Evolutionary conservation across 129 eudicot genomes (phyloP).

Genomic region (Arctium lappa): DNA sequence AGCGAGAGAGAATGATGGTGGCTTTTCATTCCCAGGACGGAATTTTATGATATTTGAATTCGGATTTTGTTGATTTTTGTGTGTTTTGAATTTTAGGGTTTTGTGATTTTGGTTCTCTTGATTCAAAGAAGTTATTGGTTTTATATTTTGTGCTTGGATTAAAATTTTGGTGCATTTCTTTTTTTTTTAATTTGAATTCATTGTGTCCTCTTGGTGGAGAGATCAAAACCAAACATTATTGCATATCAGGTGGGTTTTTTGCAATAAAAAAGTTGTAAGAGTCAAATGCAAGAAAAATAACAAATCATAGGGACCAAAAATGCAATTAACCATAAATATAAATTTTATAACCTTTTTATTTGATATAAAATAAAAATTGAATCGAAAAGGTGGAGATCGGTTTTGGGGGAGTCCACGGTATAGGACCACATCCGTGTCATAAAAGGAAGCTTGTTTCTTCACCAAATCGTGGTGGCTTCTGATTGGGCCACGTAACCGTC

Average conservation of each 20-base stretch:
- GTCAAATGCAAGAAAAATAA: neutral
- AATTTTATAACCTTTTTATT: neutral
- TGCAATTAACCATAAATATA: neutral
- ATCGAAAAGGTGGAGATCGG: conserved; percentile 22
- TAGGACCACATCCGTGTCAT: conserved; percentile 76
- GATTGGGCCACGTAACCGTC: conserved; percentile 62
- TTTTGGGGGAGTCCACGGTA: conserved; percentile 18
- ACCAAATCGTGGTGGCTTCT: conserved; percentile 21
- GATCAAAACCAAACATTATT: neutral
- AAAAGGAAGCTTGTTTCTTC: conserved; percentile 20
- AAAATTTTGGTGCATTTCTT: neutral
- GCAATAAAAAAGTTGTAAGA: neutral
- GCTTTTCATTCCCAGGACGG: neutral
- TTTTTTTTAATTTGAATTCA: too few species aligned
- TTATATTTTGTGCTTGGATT: neutral
- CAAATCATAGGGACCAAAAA: neutral
- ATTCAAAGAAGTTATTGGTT: too few species aligned
- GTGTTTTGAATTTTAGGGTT: too few species aligned
- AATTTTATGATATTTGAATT: neutral
- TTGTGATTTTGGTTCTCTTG: too few species aligned
- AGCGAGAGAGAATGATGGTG: neutral
- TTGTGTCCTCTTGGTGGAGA: neutral
- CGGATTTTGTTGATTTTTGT: too few species aligned
- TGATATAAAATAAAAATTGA: neutral
- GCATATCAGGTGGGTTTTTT: neutral